A percentile compares a stretch with the other conserved stretches of the same genome.
phyloP scores from a whole-genome alignment of 306 rosid genomes.

The Castanopsis chinensis region DNA sequence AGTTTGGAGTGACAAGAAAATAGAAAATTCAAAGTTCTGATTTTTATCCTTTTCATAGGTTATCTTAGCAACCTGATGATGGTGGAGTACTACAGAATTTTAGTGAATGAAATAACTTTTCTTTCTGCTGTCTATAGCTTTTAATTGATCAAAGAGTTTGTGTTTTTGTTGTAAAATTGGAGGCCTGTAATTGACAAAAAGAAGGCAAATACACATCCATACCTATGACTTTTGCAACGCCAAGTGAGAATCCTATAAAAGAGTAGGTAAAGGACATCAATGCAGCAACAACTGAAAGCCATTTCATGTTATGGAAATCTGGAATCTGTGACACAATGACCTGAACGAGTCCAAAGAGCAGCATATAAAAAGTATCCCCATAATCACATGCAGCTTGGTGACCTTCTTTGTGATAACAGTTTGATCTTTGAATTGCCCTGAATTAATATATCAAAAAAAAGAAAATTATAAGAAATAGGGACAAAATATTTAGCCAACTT shows the following conservation, averaged over 20 bases:
- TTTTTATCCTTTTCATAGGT: neutral
- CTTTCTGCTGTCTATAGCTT: neutral
- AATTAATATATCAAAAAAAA: neutral
- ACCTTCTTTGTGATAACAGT: conserved; percentile 81
- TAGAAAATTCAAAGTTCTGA: neutral
- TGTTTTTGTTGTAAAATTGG: neutral
- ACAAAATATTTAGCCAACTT: neutral
- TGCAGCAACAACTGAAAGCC: conserved; percentile 77
- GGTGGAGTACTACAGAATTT: neutral
- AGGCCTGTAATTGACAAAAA: neutral
- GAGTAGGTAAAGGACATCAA: conserved; percentile 74
- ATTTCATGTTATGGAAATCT: conserved; percentile 65
- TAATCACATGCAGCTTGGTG: conserved; percentile 63
- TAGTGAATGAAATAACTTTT: conserved; percentile 1
- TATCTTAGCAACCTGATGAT: neutral
- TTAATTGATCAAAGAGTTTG: neutral
- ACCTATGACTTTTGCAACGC: conserved; percentile 62
- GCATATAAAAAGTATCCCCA: conserved; percentile 48
- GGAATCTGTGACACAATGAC: conserved; percentile 77
- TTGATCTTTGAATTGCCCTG: conserved; percentile 75
- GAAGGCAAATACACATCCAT: conserved; percentile 9
- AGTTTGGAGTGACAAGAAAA: neutral
- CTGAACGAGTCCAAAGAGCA: conserved; percentile 74
- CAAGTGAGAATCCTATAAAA: conserved; percentile 71
- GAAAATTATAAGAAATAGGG: neutral